Evolutionary conservation across 2,329 filamentous ascomycete species (phyloP).

Genomic region (Cladosporium sp.): DNA sequence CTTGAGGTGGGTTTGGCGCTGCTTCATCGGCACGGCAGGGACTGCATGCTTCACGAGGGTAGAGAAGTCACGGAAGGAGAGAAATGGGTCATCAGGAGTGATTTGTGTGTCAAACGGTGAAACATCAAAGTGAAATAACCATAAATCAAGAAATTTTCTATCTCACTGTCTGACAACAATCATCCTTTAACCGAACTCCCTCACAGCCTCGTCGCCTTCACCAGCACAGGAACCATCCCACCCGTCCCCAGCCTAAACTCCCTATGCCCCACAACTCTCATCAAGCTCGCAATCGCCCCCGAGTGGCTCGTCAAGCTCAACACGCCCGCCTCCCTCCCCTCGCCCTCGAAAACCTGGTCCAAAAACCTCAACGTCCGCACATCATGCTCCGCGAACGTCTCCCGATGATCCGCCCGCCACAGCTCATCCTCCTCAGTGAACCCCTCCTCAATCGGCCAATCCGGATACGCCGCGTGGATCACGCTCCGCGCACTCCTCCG

Average conservation of each 20-base stretch:
- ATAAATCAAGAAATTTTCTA: too few species aligned
- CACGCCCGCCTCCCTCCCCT: slow-evolving; percentile 37
- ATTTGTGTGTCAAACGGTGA: slow-evolving; percentile 61
- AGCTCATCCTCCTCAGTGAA: slow-evolving; percentile 55
- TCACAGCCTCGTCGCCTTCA: slow-evolving; percentile 32
- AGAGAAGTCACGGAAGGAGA: slow-evolving; percentile 71
- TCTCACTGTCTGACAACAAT: too few species aligned
- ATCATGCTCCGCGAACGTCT: slow-evolving; percentile 42
- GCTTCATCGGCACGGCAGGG: slow-evolving; percentile 80
- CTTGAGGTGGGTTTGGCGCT: slow-evolving; percentile 81
- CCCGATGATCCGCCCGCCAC: slow-evolving; percentile 37
- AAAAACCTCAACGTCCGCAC: slow-evolving; percentile 32
- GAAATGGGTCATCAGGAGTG: slow-evolving; percentile 86
- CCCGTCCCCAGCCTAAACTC: slow-evolving; percentile 44
- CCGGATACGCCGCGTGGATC: slow-evolving; percentile 49
- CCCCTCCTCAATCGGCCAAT: slow-evolving; percentile 52
- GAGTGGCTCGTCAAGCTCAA: slow-evolving; percentile 54
- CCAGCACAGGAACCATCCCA: slow-evolving; percentile 46
- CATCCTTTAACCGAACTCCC: too few species aligned
- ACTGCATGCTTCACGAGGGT: slow-evolving; percentile 86
- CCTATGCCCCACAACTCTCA: slow-evolving; percentile 42
- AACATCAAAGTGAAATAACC: too few species aligned
- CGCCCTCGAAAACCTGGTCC: slow-evolving; percentile 46
- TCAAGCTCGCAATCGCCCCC: slow-evolving; percentile 50
- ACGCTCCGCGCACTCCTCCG: slow-evolving; percentile 46